Conservation (phyloP, 176 grass and related monocot species). For the Bromus sterilis region DNA sequence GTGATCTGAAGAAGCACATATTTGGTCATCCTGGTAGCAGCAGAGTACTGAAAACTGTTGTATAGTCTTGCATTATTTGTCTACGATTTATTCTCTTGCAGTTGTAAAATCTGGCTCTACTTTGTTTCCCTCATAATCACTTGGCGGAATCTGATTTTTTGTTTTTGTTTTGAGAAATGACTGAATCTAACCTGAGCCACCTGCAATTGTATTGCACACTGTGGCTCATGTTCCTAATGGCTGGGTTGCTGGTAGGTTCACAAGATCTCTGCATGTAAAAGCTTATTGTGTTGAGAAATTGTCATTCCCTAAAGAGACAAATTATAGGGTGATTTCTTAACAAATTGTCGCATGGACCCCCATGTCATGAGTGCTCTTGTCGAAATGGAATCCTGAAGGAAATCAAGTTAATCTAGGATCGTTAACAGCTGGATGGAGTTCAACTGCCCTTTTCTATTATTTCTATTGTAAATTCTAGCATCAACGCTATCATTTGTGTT, state of each 20-base stretch:
- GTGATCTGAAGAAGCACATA: neutral
- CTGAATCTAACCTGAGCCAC: neutral
- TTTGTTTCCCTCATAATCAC: neutral
- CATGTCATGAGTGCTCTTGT: too few relatives aligned
- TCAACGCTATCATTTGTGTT: too few relatives aligned
- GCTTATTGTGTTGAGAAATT: too few relatives aligned
- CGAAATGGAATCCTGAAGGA: too few relatives aligned
- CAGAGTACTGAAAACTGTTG: neutral
- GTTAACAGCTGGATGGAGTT: neutral
- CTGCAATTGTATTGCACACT: neutral
- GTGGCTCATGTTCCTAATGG: too few relatives aligned
- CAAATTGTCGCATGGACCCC: too few relatives aligned
- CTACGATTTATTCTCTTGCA: neutral
- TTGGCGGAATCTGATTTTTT: neutral
- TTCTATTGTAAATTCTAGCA: neutral
- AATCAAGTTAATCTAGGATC: too few relatives aligned
- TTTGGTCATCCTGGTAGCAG: neutral
- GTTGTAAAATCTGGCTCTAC: neutral
- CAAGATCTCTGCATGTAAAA: too few relatives aligned
- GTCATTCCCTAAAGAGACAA: too few relatives aligned
- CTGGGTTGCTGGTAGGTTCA: too few relatives aligned
- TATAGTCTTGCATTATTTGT: neutral
- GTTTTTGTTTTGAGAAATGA: too few relatives aligned
- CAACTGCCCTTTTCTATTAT: neutral
- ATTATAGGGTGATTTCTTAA: too few relatives aligned